Evolutionary conservation across 2,329 filamentous ascomycete species (phyloP).

Genomic region (Beauveria sp.): DNA sequence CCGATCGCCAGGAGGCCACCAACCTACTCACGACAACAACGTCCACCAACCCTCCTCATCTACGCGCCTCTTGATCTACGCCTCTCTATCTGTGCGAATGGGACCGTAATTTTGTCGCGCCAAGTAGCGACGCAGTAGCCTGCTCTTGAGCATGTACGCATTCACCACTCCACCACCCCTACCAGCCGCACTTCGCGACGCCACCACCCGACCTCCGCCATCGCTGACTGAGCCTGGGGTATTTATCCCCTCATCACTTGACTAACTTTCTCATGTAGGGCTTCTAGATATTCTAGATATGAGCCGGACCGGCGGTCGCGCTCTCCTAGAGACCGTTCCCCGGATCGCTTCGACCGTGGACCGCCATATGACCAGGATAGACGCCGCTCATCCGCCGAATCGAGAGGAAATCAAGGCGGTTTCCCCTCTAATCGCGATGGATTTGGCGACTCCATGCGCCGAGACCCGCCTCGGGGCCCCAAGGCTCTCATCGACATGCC

Average conservation of each 20-base stretch:
- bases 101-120: constrained; percentile 14
- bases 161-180: not conserved
- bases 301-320: constrained; percentile 57
- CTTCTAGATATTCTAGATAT: constrained; percentile 52
- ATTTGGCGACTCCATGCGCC: constrained; percentile 47
- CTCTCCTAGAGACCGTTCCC: constrained; percentile 62
- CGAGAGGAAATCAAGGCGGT: constrained; percentile 46
- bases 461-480: constrained; percentile 74
- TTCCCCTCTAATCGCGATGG: constrained; percentile 54
- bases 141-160: constrained; percentile 19
- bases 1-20: constrained; percentile 6
- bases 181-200: not conserved
- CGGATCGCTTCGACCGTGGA: constrained; percentile 53
- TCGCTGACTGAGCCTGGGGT: not conserved
- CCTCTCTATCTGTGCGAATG: constrained; percentile 14
- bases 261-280: constrained; percentile 27
- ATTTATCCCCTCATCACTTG: not conserved
- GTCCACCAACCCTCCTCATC: not conserved
- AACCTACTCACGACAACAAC: not conserved
- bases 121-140: constrained; percentile 15
- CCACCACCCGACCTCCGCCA: not conserved
- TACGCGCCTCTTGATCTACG: not conserved
- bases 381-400: constrained; percentile 57
- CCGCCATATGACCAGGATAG: constrained; percentile 59
- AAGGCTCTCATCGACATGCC: constrained; percentile 67